Evolutionary conservation across 768 basidiomycete genomes (phyloP).

Genomic region (Heimioporus sp.): DNA sequence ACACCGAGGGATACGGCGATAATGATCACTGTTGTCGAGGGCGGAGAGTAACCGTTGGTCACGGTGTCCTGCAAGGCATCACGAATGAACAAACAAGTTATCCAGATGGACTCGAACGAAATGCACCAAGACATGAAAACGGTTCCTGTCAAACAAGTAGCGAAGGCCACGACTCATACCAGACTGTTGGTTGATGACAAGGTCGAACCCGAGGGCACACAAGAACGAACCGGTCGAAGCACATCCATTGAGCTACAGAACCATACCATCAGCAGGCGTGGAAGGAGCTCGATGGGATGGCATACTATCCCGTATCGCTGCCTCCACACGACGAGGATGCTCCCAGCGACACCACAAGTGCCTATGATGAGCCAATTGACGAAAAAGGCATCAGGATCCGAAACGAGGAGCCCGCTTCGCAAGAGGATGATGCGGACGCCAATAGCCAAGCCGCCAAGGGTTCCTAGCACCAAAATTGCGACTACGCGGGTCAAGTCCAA

Average conservation of each 20-base stretch:
- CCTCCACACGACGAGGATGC: conserved; percentile 41
- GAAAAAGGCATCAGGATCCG: conserved; percentile 32
- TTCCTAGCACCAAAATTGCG: conserved; percentile 45
- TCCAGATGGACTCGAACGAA: neutral
- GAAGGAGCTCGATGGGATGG: neutral
- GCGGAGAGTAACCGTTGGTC: conserved; percentile 48
- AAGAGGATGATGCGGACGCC: conserved; percentile 55
- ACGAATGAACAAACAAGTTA: neutral
- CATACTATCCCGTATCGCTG: conserved; percentile 54
- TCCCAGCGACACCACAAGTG: conserved; percentile 41
- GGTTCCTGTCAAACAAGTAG: conserved; percentile 61
- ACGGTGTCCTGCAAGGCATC: conserved; percentile 43
- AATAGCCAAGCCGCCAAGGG: conserved; percentile 56
- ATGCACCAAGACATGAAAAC: conserved; percentile 53
- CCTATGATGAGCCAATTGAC: conserved; percentile 56
- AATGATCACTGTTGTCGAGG: conserved; percentile 47
- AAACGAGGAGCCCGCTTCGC: conserved; percentile 47
- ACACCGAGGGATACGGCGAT: conserved; percentile 52
- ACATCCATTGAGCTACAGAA: conserved; percentile 42
- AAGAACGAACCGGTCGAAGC: conserved; percentile 65
- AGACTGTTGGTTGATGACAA: conserved; percentile 52
- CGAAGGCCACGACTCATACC: conserved; percentile 66
- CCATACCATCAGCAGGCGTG: conserved; percentile 1
- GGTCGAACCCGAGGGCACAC: conserved; percentile 52
- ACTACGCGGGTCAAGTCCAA: conserved; percentile 48